Evolutionary conservation across 805 yeast species (phyloP).

Genomic region (Candida endomychidarum): DNA sequence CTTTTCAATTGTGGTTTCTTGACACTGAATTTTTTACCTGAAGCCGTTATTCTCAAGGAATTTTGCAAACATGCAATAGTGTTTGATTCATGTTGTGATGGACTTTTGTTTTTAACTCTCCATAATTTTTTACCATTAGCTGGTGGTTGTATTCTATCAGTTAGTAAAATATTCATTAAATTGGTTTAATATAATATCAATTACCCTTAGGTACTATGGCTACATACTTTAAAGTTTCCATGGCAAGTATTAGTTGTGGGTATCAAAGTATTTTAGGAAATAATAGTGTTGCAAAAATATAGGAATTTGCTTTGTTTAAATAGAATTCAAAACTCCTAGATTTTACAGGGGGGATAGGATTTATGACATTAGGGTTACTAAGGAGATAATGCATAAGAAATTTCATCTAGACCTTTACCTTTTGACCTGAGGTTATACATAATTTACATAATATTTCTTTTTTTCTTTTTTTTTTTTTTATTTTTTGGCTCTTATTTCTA

Average conservation of each 20-base stretch:
- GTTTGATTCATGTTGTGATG: constrained; percentile 23
- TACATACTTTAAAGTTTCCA: constrained; percentile 11
- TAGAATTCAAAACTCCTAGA: constrained; percentile 3
- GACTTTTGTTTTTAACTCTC: constrained; percentile 27
- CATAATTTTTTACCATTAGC: constrained; percentile 46
- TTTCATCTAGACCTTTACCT: constrained; percentile 7
- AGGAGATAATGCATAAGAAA: constrained; percentile 3
- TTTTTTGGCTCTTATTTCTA: not conserved
- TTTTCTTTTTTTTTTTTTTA: constrained; percentile 1
- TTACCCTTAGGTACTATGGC: no score
- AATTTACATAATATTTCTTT: not conserved
- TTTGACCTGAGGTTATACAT: constrained; percentile 1
- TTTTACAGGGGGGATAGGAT: not conserved
- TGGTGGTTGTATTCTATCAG: constrained; percentile 30
- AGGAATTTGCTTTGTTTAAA: no score
- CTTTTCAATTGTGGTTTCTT: constrained; percentile 43
- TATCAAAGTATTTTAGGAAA: constrained; percentile 6
- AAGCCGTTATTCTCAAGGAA: constrained; percentile 43
- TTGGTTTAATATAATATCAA: no score
- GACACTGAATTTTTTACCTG: constrained; percentile 32
- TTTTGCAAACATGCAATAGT: constrained; percentile 39
- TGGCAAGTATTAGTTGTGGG: constrained; percentile 3
- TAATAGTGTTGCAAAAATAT: not conserved
- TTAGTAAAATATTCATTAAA: constrained; percentile 8
- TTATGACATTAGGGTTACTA: constrained; percentile 1